Conservation (phyloP, 73 alveolate species). For the Durusdinium trenchii region DNA sequence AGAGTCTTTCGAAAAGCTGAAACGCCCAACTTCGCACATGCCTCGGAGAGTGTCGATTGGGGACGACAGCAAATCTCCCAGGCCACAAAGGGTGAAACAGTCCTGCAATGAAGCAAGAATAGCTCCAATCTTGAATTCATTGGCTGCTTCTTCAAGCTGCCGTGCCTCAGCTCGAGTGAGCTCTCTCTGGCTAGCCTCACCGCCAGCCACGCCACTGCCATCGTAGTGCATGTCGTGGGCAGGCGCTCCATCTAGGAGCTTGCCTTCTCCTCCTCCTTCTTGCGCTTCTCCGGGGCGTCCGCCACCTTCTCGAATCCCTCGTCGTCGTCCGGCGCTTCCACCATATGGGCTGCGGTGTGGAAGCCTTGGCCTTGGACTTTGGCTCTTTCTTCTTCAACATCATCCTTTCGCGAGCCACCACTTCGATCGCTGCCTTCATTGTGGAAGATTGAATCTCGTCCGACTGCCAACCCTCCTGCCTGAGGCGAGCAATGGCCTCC, state of each 20-base stretch:
- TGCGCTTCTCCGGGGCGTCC: not conserved
- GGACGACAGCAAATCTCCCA: not conserved
- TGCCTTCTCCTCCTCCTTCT: not conserved
- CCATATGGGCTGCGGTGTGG: not conserved
- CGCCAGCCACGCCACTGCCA: not conserved
- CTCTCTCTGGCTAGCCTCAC: not conserved
- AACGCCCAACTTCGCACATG: not conserved
- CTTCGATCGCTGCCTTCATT: not conserved
- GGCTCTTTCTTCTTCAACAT: not conserved
- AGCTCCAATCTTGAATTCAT: constrained; percentile 26
- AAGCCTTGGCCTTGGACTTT: not conserved
- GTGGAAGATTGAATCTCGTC: not conserved
- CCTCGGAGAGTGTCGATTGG: not conserved
- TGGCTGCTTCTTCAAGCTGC: not conserved
- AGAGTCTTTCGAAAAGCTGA: not conserved
- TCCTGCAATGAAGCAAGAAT: constrained; percentile 35
- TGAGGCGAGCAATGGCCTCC: not conserved
- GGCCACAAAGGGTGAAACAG: not conserved
- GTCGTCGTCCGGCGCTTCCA: not conserved
- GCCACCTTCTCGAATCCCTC: not conserved
- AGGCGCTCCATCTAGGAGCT: not conserved
- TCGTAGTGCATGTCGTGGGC: not conserved
- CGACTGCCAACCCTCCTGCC: not conserved
- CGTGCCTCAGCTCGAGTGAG: not conserved
- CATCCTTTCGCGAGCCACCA: not conserved